Percentiles rank a stretch among this genome's conserved stretches.
Evolutionary conservation across 2,329 filamentous ascomycete species (phyloP).

Genomic region (Fusarium ambrosium): DNA sequence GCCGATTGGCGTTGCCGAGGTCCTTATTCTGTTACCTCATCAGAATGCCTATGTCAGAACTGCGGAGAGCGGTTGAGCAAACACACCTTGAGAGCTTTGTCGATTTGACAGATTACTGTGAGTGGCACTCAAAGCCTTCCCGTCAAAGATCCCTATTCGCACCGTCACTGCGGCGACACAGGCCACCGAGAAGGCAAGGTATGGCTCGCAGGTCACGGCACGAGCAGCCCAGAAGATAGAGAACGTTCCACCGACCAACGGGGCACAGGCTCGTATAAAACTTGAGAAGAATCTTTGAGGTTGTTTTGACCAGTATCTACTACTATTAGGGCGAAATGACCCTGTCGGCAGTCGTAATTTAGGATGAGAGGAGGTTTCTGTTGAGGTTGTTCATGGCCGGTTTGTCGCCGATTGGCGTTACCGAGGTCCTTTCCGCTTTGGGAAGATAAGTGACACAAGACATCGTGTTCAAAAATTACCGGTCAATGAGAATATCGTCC

Average conservation of each 20-base stretch:
- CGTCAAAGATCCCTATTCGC: no score
- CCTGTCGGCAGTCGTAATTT: background rate
- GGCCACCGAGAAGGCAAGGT: no score
- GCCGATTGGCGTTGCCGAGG: slow-evolving; percentile 33
- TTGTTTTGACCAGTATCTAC: background rate
- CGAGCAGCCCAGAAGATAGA: no score
- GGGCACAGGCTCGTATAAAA: no score
- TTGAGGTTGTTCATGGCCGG: background rate
- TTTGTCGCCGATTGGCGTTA: slow-evolving; percentile 15
- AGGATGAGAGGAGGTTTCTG: background rate
- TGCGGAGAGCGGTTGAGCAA: no score
- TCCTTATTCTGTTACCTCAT: background rate
- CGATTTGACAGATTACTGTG: no score
- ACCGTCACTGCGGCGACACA: no score
- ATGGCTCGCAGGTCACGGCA: no score
- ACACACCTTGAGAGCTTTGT: no score
- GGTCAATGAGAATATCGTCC: background rate
- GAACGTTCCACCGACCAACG: background rate
- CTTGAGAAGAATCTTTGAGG: background rate
- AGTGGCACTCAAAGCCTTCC: no score
- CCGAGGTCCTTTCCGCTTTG: slow-evolving; percentile 30
- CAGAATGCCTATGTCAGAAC: no score
- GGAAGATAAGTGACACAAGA: slow-evolving; percentile 1
- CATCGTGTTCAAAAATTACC: background rate
- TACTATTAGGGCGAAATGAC: background rate